These are phyloP conservation scores for Paecilomyces dactylethromorphus DNA, from an alignment of 2,329 filamentous ascomycete species.

Conservation along the genomic window DNA sequence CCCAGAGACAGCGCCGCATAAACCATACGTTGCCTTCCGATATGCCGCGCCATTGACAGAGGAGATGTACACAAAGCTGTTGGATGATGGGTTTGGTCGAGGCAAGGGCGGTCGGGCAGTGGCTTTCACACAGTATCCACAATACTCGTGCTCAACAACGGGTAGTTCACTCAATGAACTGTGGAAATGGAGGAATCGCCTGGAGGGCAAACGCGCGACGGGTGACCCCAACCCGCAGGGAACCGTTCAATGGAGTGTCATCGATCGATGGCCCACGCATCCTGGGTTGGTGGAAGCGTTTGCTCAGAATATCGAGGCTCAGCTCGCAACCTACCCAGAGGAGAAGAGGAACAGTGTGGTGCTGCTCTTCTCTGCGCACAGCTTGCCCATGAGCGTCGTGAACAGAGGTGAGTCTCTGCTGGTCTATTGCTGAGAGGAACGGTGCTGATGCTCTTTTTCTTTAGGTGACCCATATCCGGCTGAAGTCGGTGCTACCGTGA, in stretches of 20 bases:
- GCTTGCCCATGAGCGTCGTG: conserved; percentile 92
- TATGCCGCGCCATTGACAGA: conserved; percentile 93
- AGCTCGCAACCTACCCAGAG: conserved; percentile 74
- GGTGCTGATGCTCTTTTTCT: neutral
- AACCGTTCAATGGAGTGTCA: conserved; percentile 89
- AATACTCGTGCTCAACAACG: conserved; percentile 97
- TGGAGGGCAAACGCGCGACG: conserved; percentile 67
- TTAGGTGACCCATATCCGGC: conserved; percentile 86
- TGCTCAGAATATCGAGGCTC: conserved; percentile 83
- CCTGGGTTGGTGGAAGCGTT: conserved; percentile 85
- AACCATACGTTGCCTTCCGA: conserved; percentile 94
- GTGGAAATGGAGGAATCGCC: conserved; percentile 86
- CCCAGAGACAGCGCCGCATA: conserved; percentile 90
- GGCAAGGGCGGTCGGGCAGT: conserved; percentile 89
- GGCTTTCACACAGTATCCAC: conserved; percentile 96
- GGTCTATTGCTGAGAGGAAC: conserved; percentile 13
- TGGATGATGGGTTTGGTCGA: conserved; percentile 84
- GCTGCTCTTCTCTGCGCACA: conserved; percentile 90
- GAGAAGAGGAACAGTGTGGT: conserved; percentile 75
- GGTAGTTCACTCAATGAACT: conserved; percentile 94
- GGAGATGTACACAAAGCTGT: conserved; percentile 76
- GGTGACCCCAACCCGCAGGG: conserved; percentile 52
- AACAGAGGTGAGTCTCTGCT: conserved; percentile 63
- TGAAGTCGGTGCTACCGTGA: conserved; percentile 91
- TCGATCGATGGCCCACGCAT: conserved; percentile 95